A percentile compares a stretch with the other conserved stretches of the same genome.
phyloP scores from a whole-genome alignment of 768 basidiomycete species.

The Macrolepiota fuliginosa region DNA sequence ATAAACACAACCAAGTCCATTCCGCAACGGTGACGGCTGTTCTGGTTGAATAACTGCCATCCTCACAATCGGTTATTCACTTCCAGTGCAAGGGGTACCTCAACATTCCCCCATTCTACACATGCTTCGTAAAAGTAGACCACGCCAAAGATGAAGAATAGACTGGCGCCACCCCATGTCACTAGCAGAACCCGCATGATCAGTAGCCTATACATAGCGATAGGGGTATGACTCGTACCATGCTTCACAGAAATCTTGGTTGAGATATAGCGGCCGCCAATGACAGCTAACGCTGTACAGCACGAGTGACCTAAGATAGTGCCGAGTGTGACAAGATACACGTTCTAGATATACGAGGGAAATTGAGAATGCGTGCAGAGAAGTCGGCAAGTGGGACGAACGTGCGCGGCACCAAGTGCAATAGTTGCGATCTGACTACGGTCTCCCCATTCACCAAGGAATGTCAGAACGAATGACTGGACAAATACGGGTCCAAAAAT shows the following conservation, averaged over 20 bases:
- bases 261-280: constrained; percentile 91
- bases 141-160: constrained; percentile 83
- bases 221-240: constrained; percentile 47
- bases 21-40: no score
- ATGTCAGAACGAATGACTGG: constrained; percentile 92
- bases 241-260: constrained; percentile 96
- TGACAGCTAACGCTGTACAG: constrained; percentile 87
- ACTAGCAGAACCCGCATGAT: constrained; percentile 40
- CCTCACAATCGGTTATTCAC: background rate
- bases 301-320: constrained; percentile 86
- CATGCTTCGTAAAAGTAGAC: constrained; percentile 74
- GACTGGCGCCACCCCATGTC: constrained; percentile 74
- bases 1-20: no score
- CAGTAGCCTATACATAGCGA: constrained; percentile 7
- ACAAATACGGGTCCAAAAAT: constrained; percentile 92
- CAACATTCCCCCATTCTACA: constrained; percentile 25
- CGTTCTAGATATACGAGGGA: constrained; percentile 55
- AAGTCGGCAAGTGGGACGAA: constrained; percentile 30
- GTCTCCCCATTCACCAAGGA: constrained; percentile 99
- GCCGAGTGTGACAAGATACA: constrained; percentile 86
- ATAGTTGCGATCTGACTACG: constrained; percentile 97
- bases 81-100: constrained; percentile 16
- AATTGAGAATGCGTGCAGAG: background rate
- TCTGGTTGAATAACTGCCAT: background rate
- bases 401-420: constrained; percentile 92